Conservation (phyloP, 805 yeast species). For the Blastobotrys terrestris region DNA sequence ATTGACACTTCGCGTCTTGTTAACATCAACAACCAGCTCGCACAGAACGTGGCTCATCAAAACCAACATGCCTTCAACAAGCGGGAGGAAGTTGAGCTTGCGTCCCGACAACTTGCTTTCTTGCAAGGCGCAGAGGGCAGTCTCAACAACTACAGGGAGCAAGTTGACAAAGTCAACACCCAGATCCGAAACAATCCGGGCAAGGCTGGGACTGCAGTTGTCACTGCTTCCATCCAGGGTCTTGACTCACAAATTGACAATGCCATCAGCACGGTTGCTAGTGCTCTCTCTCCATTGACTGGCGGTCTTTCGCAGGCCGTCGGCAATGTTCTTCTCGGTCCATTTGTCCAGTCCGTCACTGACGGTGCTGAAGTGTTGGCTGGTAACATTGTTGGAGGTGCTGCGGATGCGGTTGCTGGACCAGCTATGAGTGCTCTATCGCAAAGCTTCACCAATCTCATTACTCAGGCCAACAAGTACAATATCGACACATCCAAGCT, state of each 20-base stretch:
- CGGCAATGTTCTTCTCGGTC: slow-evolving; percentile 12
- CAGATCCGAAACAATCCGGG: slow-evolving; percentile 2
- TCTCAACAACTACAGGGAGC: slow-evolving; percentile 1
- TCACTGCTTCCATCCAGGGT: slow-evolving; percentile 22
- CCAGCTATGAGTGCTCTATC: slow-evolving; percentile 4
- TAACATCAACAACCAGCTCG: slow-evolving; percentile 1
- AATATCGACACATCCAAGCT: slow-evolving; percentile 10
- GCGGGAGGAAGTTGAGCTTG: background rate
- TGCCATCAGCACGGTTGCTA: background rate
- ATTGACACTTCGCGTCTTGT: slow-evolving; percentile 9
- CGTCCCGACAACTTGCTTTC: background rate
- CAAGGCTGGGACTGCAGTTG: slow-evolving; percentile 10
- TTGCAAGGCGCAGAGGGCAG: slow-evolving; percentile 3
- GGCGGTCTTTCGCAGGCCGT: slow-evolving; percentile 11
- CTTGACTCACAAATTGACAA: slow-evolving; percentile 13
- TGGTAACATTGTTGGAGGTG: slow-evolving; percentile 18
- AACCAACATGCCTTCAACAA: background rate
- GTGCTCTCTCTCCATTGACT: background rate
- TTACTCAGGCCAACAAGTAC: slow-evolving; percentile 7
- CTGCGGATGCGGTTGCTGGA: slow-evolving; percentile 14
- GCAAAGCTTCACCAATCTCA: slow-evolving; percentile 4
- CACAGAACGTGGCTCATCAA: background rate
- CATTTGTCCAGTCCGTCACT: background rate
- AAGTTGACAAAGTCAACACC: background rate
- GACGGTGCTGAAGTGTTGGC: slow-evolving; percentile 19